A percentile compares a stretch with the other conserved stretches of the same genome.
Evolutionary conservation across 2,329 filamentous ascomycete genomes (phyloP).

Genomic region (Allantophomopsis lycopodina): DNA sequence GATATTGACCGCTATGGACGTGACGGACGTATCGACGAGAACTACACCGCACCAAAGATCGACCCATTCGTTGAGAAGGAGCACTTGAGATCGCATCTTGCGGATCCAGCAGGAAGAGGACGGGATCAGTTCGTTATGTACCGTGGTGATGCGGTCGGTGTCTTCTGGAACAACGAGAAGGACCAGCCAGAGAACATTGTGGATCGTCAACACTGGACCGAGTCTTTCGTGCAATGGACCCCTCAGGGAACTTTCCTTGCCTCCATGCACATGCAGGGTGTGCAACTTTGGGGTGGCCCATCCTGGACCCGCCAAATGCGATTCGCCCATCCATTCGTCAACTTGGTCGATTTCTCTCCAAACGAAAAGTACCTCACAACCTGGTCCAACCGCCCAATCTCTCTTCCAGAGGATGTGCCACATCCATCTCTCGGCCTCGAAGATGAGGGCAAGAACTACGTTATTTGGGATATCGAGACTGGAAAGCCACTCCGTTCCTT

Average conservation of each 20-base stretch:
- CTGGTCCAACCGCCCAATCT: slow-evolving; percentile 90
- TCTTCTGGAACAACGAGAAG: slow-evolving; percentile 98
- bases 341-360: slow-evolving; percentile 92
- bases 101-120: slow-evolving; percentile 64
- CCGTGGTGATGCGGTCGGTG: slow-evolving; percentile 78
- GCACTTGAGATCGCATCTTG: slow-evolving; percentile 87
- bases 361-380: slow-evolving; percentile 87
- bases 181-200: slow-evolving; percentile 79
- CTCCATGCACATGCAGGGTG: slow-evolving; percentile 89
- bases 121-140: slow-evolving; percentile 95
- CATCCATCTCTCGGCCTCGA: slow-evolving; percentile 76
- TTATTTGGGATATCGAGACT: slow-evolving; percentile 94
- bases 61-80: slow-evolving; percentile 84
- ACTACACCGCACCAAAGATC: slow-evolving; percentile 71
- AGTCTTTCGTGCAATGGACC: slow-evolving; percentile 97
- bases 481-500: slow-evolving; percentile 87
- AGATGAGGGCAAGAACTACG: slow-evolving; percentile 98
- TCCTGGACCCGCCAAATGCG: slow-evolving; percentile 85
- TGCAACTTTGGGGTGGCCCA: slow-evolving; percentile 89
- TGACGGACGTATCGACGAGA: slow-evolving; percentile 85
- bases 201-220: slow-evolving; percentile 92
- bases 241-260: slow-evolving; percentile 88
- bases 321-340: slow-evolving; percentile 90
- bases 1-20: slow-evolving; percentile 94
- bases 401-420: slow-evolving; percentile 70